Conservation (phyloP, 176 grass and related monocot genomes). For the Hyparrhenia diplandra region DNA sequence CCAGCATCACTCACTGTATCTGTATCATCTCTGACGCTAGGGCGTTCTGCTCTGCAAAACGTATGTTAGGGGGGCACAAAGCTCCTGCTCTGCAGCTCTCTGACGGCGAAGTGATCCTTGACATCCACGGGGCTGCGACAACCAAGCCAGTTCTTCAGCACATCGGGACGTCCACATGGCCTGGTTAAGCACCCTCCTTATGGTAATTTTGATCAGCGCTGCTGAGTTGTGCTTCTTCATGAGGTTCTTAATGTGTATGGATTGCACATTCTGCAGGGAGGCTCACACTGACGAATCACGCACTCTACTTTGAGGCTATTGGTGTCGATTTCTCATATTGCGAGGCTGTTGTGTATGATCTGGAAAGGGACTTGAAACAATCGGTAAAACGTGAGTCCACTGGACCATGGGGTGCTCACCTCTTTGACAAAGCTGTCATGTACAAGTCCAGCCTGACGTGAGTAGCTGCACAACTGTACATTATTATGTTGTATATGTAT, state of each 20-base stretch:
- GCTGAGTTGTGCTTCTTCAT: background rate
- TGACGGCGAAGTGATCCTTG: conserved; percentile 69
- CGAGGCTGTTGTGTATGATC: conserved; percentile 61
- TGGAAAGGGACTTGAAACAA: conserved; percentile 76
- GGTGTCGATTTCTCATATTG: conserved; percentile 70
- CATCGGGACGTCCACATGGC: conserved; percentile 72
- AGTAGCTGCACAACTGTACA: conserved; percentile 21
- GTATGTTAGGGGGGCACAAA: conserved; percentile 35
- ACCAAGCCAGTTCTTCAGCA: conserved; percentile 85
- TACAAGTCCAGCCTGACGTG: conserved; percentile 83
- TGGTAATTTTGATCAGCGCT: conserved; percentile 54
- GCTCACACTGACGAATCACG: conserved; percentile 82
- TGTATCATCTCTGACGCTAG: conserved; percentile 32
- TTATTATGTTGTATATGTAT: background rate
- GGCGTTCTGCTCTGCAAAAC: conserved; percentile 49
- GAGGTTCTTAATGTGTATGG: conserved; percentile 12
- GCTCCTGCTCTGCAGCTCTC: conserved; percentile 43
- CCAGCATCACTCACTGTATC: background rate
- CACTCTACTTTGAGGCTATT: conserved; percentile 86
- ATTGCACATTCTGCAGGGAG: conserved; percentile 51
- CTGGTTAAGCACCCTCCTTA: conserved; percentile 85
- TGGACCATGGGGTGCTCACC: conserved; percentile 85
- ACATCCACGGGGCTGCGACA: conserved; percentile 54
- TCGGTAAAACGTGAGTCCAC: conserved; percentile 73
- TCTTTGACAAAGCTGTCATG: conserved; percentile 95